Conservation (phyloP, 768 basidiomycete genomes). For the Kondoa subrosea region DNA sequence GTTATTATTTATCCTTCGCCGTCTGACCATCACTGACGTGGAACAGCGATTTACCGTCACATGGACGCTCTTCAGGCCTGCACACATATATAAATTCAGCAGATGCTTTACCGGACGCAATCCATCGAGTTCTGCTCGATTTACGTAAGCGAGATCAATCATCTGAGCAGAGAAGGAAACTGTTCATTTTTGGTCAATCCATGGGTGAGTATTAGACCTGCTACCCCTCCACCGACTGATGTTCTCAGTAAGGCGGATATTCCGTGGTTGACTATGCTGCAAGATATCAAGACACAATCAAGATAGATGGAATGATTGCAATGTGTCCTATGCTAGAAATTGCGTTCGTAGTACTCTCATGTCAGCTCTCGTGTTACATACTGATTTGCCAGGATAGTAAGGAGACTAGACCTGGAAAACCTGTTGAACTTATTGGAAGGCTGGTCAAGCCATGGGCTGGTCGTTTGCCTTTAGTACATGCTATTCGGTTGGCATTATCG, state of each 20-base stretch:
- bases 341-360: too few relatives aligned
- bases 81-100: neutral
- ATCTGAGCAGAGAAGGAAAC: neutral
- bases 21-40: neutral
- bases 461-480: neutral
- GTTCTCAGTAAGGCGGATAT: too few relatives aligned
- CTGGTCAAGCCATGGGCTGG: neutral
- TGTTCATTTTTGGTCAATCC: neutral
- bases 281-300: neutral
- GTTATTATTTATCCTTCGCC: neutral
- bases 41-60: neutral
- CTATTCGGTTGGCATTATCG: too few relatives aligned
- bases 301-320: neutral
- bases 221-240: too few relatives aligned
- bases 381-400: too few relatives aligned
- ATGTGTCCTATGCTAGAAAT: neutral
- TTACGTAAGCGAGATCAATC: neutral
- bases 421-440: neutral
- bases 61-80: neutral
- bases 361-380: too few relatives aligned
- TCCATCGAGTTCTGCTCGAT: neutral
- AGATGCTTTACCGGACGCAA: neutral
- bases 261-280: neutral
- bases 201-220: too few relatives aligned
- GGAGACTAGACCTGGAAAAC: neutral